Conservation (phyloP, 2,329 filamentous ascomycete genomes). For the Neocucurbitaria cava region DNA sequence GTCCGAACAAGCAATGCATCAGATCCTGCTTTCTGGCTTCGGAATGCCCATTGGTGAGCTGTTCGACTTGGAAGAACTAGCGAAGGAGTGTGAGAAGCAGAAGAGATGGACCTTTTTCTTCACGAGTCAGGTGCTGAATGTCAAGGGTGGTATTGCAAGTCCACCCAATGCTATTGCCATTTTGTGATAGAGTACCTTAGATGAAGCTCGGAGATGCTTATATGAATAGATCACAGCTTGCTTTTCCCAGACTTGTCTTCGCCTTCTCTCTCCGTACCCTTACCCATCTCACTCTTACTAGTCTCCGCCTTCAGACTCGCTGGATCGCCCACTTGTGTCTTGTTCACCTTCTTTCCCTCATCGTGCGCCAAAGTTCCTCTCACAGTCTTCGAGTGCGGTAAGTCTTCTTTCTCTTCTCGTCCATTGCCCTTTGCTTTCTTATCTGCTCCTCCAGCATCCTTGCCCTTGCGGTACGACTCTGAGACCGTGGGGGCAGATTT, state of each 20-base stretch:
- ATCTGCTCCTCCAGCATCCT: conserved; percentile 3
- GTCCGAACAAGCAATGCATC: conserved; percentile 41
- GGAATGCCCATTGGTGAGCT: conserved; percentile 56
- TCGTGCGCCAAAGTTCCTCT: conserved; percentile 31
- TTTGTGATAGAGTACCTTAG: conserved; percentile 20
- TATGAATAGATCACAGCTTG: conserved; percentile 18
- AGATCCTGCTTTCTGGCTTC: conserved; percentile 45
- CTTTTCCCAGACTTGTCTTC: conserved; percentile 18
- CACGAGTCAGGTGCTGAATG: conserved; percentile 53
- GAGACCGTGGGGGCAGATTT: conserved; percentile 13
- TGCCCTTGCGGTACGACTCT: conserved; percentile 11
- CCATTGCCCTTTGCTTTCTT: conserved; percentile 8
- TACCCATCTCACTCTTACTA: conserved; percentile 23
- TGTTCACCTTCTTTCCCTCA: conserved; percentile 28
- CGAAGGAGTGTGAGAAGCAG: conserved; percentile 45
- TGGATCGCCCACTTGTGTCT: conserved; percentile 39
- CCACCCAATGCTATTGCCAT: conserved; percentile 44
- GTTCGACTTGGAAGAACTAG: conserved; percentile 53
- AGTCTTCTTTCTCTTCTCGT: conserved; percentile 2
- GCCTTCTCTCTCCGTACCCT: conserved; percentile 28
- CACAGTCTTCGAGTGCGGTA: conserved; percentile 34
- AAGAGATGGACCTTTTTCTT: conserved; percentile 53
- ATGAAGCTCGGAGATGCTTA: not conserved
- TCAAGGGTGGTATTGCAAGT: conserved; percentile 45
- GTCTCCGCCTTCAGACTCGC: conserved; percentile 40